Evolutionary conservation across 495 filamentous ascomycete species (phyloP), one percentile per base, ranked within the genome.

Genomic region (Baudoinia panamericana): DNA sequence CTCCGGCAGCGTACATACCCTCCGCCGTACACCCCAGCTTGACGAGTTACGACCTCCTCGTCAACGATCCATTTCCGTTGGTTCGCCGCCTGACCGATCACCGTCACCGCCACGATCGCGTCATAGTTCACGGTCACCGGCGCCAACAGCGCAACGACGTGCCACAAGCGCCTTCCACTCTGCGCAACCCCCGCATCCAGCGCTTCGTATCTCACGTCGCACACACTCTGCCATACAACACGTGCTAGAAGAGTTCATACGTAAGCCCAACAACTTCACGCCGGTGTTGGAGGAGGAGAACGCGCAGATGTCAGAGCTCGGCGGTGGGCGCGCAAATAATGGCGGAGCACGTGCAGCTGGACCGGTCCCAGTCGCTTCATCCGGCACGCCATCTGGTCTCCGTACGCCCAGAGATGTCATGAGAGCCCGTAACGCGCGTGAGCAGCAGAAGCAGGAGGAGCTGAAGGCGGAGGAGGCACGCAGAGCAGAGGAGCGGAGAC

Each of bases 261-360:
- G 87, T 35, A 73, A 75, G 11, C 88, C 90, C 1, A 71, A 85
- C 42, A 69, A 75, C 9, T 90, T 97, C 62, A 86, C 86, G 3
- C 70, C 83, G 12, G 86, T 93, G 57, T 68, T 73, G 30, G 72
- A 78, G 39, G 90, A 97, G 68, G 78, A 88, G 69, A 84, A 86
- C 78, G 86, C 88, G 53, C 73, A 77, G 48, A 96, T 97, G 90
- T 78, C 90, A 51, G 82, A 93, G 61, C 65, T 93, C 53, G 55
- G 55, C 11, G 52, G 46, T 37, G 57, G 50, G 29, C 55, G 59
- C n/a, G 56, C 57, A 23, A 46, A 43, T 38, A 62, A 62, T 56
- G 59, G 59, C 38, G 59, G 59, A 28, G 41, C 57, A 34, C 55
- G 59, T 38, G 51, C 58, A 6, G 50, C 51, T 19, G 59, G 59